Evolutionary conservation across 768 basidiomycete species (phyloP).

Genomic region (Mycena vitilis): DNA sequence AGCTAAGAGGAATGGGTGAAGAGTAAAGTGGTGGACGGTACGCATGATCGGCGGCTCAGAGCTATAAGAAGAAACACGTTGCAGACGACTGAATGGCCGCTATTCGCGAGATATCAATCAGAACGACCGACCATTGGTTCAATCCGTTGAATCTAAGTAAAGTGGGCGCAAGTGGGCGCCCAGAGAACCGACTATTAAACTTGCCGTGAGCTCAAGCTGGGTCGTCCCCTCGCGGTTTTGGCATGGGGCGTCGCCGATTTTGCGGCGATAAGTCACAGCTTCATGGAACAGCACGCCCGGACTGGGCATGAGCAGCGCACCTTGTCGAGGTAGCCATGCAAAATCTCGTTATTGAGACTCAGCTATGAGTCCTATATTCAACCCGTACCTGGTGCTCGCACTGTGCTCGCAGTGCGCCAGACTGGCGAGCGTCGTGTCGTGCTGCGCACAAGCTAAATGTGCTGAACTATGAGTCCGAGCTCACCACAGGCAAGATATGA

Average conservation of each 20-base stretch:
- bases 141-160: background rate
- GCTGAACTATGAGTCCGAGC: background rate
- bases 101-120: background rate
- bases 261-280: conserved; percentile 7
- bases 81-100: background rate
- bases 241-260: background rate
- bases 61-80: conserved; percentile 20
- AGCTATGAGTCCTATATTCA: background rate
- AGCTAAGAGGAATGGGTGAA: background rate
- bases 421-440: background rate
- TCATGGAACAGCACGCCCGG: background rate
- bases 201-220: background rate
- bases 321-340: background rate
- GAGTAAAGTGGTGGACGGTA: background rate
- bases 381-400: background rate
- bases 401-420: too few relatives aligned
- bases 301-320: background rate
- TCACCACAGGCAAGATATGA: background rate
- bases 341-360: background rate
- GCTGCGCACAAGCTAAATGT: background rate
- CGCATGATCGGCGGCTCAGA: background rate
- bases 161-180: background rate
- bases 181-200: background rate
- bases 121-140: background rate
- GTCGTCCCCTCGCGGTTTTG: background rate